These are phyloP conservation scores for Arxiozyma heterogenica DNA, from an alignment of 1,139 yeast species.

Conservation along the genomic window DNA sequence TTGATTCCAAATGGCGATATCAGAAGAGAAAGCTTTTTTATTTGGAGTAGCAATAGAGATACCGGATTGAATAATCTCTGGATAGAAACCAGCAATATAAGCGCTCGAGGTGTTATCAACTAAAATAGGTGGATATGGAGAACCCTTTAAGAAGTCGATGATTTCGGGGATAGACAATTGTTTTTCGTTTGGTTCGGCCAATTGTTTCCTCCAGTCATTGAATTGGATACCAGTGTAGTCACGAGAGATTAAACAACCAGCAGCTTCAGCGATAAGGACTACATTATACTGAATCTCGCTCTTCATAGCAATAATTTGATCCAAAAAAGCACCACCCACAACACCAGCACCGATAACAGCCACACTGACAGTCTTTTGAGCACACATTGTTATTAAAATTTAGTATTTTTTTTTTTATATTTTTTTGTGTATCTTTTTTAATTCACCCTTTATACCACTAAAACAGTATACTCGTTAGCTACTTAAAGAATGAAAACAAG, in stretches of 20 bases:
- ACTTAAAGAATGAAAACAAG: no score
- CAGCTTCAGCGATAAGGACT: conserved; percentile 67
- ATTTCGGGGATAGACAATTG: conserved; percentile 52
- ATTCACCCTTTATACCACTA: not conserved
- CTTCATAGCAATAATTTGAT: conserved; percentile 48
- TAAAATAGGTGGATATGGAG: conserved; percentile 68
- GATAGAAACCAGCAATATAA: conserved; percentile 65
- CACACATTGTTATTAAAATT: conserved; percentile 5
- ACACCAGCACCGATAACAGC: conserved; percentile 69
- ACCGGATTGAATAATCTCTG: conserved; percentile 62
- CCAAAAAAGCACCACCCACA: conserved; percentile 85
- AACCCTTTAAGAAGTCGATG: conserved; percentile 50
- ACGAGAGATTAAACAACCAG: conserved; percentile 54
- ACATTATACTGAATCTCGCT: conserved; percentile 57
- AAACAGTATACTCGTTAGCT: no score
- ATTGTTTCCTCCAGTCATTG: conserved; percentile 43
- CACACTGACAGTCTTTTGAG: conserved; percentile 32
- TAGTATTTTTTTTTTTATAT: not conserved
- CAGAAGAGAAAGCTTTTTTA: conserved; percentile 93
- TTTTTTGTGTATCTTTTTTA: not conserved
- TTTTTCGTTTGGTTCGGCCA: conserved; percentile 41
- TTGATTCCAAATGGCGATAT: conserved; percentile 62
- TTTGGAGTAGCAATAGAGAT: conserved; percentile 96
- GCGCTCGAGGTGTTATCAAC: conserved; percentile 91
- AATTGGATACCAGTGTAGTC: conserved; percentile 68